phyloP scores from a whole-genome alignment of 2,329 filamentous ascomycete species.

The Albifimbria verrucaria region DNA sequence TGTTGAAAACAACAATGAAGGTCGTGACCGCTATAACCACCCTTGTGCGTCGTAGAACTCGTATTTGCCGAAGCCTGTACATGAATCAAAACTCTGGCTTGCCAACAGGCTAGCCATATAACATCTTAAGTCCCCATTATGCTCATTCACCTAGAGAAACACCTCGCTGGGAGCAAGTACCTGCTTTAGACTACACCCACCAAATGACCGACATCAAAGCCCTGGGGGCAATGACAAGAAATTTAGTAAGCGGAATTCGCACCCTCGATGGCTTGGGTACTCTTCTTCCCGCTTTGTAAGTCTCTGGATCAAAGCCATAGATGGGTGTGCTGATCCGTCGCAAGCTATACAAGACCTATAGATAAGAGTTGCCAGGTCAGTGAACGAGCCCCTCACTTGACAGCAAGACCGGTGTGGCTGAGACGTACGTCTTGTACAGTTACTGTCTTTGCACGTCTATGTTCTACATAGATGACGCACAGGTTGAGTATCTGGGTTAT shows the following conservation, averaged over 20 bases:
- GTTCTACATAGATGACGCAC: slow-evolving; percentile 49
- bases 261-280: not conserved
- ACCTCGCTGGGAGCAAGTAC: too few relatives aligned
- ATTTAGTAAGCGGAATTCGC: too few relatives aligned
- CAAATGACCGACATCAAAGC: too few relatives aligned
- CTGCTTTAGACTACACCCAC: too few relatives aligned
- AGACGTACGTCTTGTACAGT: slow-evolving; percentile 57
- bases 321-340: slow-evolving; percentile 47
- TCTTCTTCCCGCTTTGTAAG: slow-evolving; percentile 16
- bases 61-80: too few relatives aligned
- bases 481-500: slow-evolving; percentile 46
- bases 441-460: slow-evolving; percentile 58
- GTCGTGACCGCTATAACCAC: not conserved
- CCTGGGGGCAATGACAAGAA: too few relatives aligned
- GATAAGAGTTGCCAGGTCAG: too few relatives aligned
- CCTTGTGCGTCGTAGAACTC: not conserved
- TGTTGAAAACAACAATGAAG: not conserved
- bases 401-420: slow-evolving; percentile 1
- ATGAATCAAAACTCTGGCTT: too few relatives aligned
- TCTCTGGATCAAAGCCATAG: slow-evolving; percentile 54
- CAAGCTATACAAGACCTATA: slow-evolving; percentile 54
- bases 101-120: too few relatives aligned
- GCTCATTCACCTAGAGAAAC: too few relatives aligned
- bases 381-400: too few relatives aligned
- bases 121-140: too few relatives aligned